Conservation (phyloP, 2,329 filamentous ascomycete species). For the Pseudogymnoascus sp. region DNA sequence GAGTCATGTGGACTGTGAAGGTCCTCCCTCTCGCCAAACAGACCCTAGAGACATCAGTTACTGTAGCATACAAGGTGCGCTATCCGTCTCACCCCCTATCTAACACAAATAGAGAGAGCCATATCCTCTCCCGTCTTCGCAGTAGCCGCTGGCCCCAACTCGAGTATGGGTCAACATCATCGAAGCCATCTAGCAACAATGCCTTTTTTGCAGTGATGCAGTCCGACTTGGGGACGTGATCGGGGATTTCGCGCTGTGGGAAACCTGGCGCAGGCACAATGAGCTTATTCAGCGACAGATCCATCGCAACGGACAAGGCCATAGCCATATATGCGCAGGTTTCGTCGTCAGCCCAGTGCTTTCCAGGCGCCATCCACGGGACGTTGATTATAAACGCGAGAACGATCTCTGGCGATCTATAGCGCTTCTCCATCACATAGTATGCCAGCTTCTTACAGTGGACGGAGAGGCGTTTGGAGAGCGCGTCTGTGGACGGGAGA, state of each 20-base stretch:
- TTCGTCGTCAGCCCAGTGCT: slow-evolving; percentile 64
- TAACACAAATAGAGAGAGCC: slow-evolving; percentile 65
- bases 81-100: slow-evolving; percentile 50
- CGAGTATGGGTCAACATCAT: slow-evolving; percentile 53
- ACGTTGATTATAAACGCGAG: slow-evolving; percentile 70
- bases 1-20: slow-evolving; percentile 61
- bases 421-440: slow-evolving; percentile 52
- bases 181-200: slow-evolving; percentile 60
- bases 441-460: slow-evolving; percentile 58
- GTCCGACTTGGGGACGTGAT: slow-evolving; percentile 54
- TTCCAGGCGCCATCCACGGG: slow-evolving; percentile 65
- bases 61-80: background rate
- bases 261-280: slow-evolving; percentile 47
- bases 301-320: slow-evolving; percentile 61
- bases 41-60: slow-evolving; percentile 38
- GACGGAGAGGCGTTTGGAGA: slow-evolving; percentile 58
- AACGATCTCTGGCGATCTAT: slow-evolving; percentile 66
- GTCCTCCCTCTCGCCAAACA: slow-evolving; percentile 62
- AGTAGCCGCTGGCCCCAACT: slow-evolving; percentile 54
- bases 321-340: slow-evolving; percentile 65
- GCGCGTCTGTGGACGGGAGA: slow-evolving; percentile 52
- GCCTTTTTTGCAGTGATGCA: slow-evolving; percentile 62
- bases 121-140: slow-evolving; percentile 59
- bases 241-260: slow-evolving; percentile 37
- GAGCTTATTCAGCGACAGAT: slow-evolving; percentile 64